Evolutionary conservation across 164 flowering plant species (phyloP).

Genomic region (Berberis thunbergii): DNA sequence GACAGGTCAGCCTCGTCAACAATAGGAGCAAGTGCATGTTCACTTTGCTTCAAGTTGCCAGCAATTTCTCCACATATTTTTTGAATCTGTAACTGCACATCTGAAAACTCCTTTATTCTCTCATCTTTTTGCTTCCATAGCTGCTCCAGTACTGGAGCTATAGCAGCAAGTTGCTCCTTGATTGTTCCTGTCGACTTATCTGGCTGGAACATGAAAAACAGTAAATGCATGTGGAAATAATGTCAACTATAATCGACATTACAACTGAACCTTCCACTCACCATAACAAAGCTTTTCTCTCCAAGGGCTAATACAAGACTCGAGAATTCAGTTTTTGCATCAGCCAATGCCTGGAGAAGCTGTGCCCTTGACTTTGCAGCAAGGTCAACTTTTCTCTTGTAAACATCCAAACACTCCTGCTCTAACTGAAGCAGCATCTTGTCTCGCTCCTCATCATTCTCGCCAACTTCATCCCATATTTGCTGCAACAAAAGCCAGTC

Average conservation of each 20-base stretch:
- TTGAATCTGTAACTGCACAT: slow-evolving; percentile 76
- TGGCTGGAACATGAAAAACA: slow-evolving; percentile 33
- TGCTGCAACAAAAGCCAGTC: slow-evolving; percentile 33
- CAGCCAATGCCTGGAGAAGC: slow-evolving; percentile 77
- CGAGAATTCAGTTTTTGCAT: slow-evolving; percentile 64
- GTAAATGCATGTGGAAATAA: neutral
- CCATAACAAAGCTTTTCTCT: slow-evolving; percentile 55
- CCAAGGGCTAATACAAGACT: slow-evolving; percentile 74
- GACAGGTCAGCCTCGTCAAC: slow-evolving; percentile 84
- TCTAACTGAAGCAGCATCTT: slow-evolving; percentile 90
- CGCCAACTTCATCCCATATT: slow-evolving; percentile 99
- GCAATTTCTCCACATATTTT: slow-evolving; percentile 81
- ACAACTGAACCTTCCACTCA: slow-evolving; percentile 26
- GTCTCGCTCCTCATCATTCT: slow-evolving; percentile 79
- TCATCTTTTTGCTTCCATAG: slow-evolving; percentile 74
- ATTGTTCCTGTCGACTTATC: slow-evolving; percentile 69
- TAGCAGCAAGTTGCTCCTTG: slow-evolving; percentile 85
- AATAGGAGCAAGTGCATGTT: slow-evolving; percentile 28
- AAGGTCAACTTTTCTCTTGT: slow-evolving; percentile 84
- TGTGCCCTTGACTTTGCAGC: slow-evolving; percentile 79
- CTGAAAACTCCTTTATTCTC: slow-evolving; percentile 56
- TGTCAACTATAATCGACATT: neutral
- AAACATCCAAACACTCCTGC: slow-evolving; percentile 94
- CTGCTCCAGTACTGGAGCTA: slow-evolving; percentile 66
- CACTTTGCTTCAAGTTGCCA: slow-evolving; percentile 38